Evolutionary conservation across 805 yeast genomes (phyloP), one percentile per base, ranked within the genome.

Genomic region (Metschnikowia vanudenii): DNA sequence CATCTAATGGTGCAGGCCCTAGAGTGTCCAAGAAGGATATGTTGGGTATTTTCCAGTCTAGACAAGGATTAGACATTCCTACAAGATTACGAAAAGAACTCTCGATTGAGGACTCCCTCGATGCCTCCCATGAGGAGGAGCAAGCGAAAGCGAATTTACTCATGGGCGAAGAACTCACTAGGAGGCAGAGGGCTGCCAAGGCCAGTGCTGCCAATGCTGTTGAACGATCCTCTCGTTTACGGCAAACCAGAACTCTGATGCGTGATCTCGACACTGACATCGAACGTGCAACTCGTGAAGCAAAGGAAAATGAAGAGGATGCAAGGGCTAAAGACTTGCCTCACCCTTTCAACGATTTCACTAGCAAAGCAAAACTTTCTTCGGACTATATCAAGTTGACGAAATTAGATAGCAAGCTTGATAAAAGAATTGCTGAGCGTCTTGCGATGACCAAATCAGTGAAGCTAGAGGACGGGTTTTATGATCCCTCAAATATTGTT

Each of bases 301-400:
- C 22, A 8, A 37, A 20, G 19, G 56, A 54, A 30, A 39, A 22
- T 16, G 53, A 43, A 17, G 47, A 41, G 28, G 51, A 47, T 4
- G 22, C 36, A 24, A 42, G 50, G 17, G 50, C 50, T 4, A 47
- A 37, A 17, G 49, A 34, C 2, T 43, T 55, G 26, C 58, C 58
- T 5, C 12, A 14, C 3, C 58, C 58, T 5, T 55, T 55, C 31
- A 37, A 36, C 17, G 54, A 51, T 4, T 52, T 48, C 22, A 36
- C 52, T 2, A 47, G 54, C 39, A 49, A 52, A 31, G 46, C 59
- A 8, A 61, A 58, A 39, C 48, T 60, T 4, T 51, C 54, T 9
- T 50, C 57, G 14, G 46, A 55, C n/a, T 50, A 52, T 39, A 51
- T 55, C 13, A 61, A 61, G 37, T 50, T 64, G 55, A 57, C 56